A percentile compares a stretch with the other conserved stretches of the same genome.
phyloP scores from a whole-genome alignment of 768 basidiomycete genomes.

The Tylopilus balloui region DNA sequence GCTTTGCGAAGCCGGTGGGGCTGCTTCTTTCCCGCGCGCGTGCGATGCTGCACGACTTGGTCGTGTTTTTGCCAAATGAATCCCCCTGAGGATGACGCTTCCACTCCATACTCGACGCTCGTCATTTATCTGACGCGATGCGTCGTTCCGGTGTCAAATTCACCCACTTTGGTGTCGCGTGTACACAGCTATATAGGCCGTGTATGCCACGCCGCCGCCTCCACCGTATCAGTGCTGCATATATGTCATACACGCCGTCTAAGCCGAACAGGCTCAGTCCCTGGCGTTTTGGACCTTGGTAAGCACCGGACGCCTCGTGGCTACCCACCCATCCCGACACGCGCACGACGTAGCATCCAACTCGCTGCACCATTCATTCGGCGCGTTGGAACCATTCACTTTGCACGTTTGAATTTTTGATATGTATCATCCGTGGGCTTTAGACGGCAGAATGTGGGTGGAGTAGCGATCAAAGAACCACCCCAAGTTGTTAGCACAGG shows the following conservation, averaged over 20 bases:
- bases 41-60: neutral
- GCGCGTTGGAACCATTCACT: too few relatives aligned
- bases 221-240: neutral
- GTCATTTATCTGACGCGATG: too few relatives aligned
- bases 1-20: neutral
- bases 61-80: conserved; percentile 5
- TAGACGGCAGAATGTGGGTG: too few relatives aligned
- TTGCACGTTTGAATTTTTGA: too few relatives aligned
- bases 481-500: too few relatives aligned
- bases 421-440: too few relatives aligned
- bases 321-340: neutral
- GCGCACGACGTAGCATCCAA: too few relatives aligned
- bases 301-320: neutral
- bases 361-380: too few relatives aligned
- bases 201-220: too few relatives aligned
- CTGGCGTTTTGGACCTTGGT: neutral
- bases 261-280: neutral
- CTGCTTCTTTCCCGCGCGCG: neutral
- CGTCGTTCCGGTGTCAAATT: neutral
- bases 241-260: neutral
- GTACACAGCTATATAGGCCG: too few relatives aligned
- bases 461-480: too few relatives aligned
- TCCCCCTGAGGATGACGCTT: neutral
- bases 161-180: neutral
- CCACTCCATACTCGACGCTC: neutral